These are phyloP conservation scores for Podila epicladia DNA, from an alignment of 192 early-diverging fungal species.

Conservation along the genomic window DNA sequence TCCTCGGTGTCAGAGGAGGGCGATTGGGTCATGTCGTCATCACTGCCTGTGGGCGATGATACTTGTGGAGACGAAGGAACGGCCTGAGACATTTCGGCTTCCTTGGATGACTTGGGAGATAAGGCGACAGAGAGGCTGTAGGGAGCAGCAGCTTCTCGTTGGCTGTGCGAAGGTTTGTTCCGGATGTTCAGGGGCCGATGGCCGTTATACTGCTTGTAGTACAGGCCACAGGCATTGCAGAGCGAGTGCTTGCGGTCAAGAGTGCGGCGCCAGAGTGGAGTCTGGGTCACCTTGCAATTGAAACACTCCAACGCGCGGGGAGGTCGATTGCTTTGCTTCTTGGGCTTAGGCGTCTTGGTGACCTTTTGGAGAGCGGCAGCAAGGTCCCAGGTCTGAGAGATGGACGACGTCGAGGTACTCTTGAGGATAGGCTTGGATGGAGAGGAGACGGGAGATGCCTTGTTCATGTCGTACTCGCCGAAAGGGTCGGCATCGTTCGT, in stretches of 20 bases:
- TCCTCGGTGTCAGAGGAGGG: not conserved
- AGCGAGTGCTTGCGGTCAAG: conserved; percentile 81
- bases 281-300: conserved; percentile 88
- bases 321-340: conserved; percentile 47
- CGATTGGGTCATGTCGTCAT: not conserved
- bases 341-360: conserved; percentile 33
- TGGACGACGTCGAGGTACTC: not conserved
- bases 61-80: not conserved
- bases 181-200: conserved; percentile 76
- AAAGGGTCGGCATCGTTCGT: conserved; percentile 36
- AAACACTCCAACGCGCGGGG: conserved; percentile 64
- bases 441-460: conserved; percentile 2
- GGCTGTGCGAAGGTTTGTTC: conserved; percentile 45
- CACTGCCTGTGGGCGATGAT: conserved; percentile 1
- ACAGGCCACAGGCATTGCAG: conserved; percentile 95
- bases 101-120: conserved; percentile 5
- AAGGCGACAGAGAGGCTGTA: conserved; percentile 13
- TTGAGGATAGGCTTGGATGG: not conserved
- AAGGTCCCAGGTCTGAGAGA: conserved; percentile 5
- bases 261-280: conserved; percentile 89
- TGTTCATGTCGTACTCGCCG: conserved; percentile 26
- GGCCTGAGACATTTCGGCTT: conserved; percentile 20
- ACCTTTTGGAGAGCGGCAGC: conserved; percentile 19
- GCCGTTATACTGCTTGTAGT: conserved; percentile 89
- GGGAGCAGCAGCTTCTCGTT: conserved; percentile 23